These are phyloP conservation scores for Nicotiana obtusifolia DNA, from an alignment of 257 asterid species.

Conservation along the genomic window DNA sequence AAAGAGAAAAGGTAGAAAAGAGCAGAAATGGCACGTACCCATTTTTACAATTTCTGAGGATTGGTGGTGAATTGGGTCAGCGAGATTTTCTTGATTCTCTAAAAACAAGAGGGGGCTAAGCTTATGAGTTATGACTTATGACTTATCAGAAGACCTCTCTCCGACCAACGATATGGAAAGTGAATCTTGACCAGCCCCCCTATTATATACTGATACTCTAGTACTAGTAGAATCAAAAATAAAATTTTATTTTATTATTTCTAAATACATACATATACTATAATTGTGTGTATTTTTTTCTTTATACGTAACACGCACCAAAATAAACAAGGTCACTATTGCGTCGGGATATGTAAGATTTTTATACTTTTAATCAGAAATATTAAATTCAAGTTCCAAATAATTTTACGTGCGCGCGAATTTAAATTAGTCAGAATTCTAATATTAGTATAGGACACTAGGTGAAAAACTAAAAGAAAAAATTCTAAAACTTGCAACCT, in stretches of 20 bases:
- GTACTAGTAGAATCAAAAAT: background rate
- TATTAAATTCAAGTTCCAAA: no score
- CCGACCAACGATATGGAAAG: constrained; percentile 13
- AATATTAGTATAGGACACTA: no score
- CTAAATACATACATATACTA: background rate
- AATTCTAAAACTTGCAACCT: no score
- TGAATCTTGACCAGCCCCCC: constrained; percentile 11
- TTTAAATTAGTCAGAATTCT: no score
- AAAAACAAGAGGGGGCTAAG: background rate
- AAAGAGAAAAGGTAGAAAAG: background rate
- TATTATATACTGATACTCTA: constrained; percentile 4
- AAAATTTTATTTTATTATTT: background rate
- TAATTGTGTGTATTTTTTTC: background rate
- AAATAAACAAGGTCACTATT: no score
- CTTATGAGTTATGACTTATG: background rate
- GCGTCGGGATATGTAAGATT: no score
- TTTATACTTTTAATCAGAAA: no score
- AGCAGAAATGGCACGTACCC: constrained; percentile 17
- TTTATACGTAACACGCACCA: background rate
- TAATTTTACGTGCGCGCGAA: no score
- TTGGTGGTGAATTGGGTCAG: constrained; percentile 6
- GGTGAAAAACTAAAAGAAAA: no score
- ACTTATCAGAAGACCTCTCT: background rate
- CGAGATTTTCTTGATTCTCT: constrained; percentile 9
- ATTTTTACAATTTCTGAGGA: constrained; percentile 12